Conservation (phyloP, 2,329 filamentous ascomycete species). For the Tolypocladium nubicola region DNA sequence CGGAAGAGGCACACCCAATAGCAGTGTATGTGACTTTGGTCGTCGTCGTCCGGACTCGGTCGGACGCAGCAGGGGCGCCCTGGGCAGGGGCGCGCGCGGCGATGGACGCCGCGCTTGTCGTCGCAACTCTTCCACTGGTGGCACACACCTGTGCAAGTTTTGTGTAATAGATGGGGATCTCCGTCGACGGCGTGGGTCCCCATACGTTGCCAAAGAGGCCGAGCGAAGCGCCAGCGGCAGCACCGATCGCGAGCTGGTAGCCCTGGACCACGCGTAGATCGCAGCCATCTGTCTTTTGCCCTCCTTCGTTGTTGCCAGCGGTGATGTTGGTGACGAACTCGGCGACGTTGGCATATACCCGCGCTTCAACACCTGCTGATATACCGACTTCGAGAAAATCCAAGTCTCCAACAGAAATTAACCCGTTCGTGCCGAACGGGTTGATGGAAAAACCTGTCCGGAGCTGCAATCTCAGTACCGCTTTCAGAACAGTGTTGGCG, state of each 20-base stretch:
- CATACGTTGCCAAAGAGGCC: constrained; percentile 31
- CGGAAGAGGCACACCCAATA: constrained; percentile 29
- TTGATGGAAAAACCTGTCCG: constrained; percentile 28
- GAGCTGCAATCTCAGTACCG: constrained; percentile 34
- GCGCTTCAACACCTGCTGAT: constrained; percentile 34
- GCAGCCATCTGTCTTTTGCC: constrained; percentile 26
- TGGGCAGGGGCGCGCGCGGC: not conserved
- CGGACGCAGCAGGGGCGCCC: too few relatives aligned
- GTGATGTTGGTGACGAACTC: constrained; percentile 44
- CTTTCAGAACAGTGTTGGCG: constrained; percentile 29
- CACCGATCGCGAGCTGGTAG: constrained; percentile 42
- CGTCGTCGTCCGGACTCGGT: constrained; percentile 15
- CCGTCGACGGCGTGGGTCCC: constrained; percentile 36
- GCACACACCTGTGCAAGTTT: constrained; percentile 20
- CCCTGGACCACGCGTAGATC: constrained; percentile 33
- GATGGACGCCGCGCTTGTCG: not conserved
- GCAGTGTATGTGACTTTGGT: constrained; percentile 31
- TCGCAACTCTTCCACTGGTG: not conserved
- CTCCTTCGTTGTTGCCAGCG: constrained; percentile 12
- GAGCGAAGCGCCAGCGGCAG: constrained; percentile 41
- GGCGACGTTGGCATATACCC: constrained; percentile 40
- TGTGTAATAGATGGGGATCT: constrained; percentile 42
- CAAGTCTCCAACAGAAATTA: constrained; percentile 4
- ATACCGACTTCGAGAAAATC: constrained; percentile 12
- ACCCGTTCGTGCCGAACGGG: not conserved